A percentile compares a stretch with the other conserved stretches of the same genome.
These are phyloP conservation scores for Colletotrichum tropicicola DNA, from an alignment of 2,329 filamentous ascomycete species.

Conservation along the genomic window DNA sequence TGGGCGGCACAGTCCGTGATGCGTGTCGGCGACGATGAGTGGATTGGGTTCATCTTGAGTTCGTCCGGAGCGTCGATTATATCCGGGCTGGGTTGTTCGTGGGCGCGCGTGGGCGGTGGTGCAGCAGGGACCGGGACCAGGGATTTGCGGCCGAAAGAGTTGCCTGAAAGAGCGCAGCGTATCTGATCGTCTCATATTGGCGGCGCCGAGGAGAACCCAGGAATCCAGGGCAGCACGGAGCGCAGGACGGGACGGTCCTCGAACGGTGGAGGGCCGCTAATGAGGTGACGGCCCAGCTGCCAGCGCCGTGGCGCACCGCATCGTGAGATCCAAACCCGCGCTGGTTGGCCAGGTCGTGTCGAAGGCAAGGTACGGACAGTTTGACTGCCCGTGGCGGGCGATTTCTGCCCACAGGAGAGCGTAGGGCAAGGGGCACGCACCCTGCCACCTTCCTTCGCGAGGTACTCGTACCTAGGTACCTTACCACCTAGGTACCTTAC, in stretches of 20 bases:
- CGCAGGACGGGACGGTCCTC: constrained; percentile 11
- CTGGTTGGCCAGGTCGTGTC: no score
- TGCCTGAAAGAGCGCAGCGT: not conserved
- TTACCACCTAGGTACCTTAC: no score
- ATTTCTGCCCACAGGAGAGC: no score
- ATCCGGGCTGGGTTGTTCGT: not conserved
- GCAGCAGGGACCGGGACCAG: not conserved
- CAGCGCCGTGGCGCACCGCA: not conserved
- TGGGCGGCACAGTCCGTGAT: no score
- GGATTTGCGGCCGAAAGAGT: constrained; percentile 4
- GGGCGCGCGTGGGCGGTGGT: not conserved
- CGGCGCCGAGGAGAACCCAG: not conserved
- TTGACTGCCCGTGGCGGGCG: no score
- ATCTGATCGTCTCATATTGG: not conserved
- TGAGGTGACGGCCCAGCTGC: not conserved
- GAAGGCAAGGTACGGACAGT: no score
- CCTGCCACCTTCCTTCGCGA: no score
- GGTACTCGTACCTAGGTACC: no score
- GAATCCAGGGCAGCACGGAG: not conserved
- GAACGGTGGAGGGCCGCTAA: constrained; percentile 1
- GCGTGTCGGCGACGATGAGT: not conserved
- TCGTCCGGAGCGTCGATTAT: not conserved
- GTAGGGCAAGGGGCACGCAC: no score
- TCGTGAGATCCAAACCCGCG: not conserved
- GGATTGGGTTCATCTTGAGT: not conserved